Evolutionary conservation across 768 basidiomycete species (phyloP), one percentile per base, ranked within the genome.

Genomic region (Termitomyces sp.): DNA sequence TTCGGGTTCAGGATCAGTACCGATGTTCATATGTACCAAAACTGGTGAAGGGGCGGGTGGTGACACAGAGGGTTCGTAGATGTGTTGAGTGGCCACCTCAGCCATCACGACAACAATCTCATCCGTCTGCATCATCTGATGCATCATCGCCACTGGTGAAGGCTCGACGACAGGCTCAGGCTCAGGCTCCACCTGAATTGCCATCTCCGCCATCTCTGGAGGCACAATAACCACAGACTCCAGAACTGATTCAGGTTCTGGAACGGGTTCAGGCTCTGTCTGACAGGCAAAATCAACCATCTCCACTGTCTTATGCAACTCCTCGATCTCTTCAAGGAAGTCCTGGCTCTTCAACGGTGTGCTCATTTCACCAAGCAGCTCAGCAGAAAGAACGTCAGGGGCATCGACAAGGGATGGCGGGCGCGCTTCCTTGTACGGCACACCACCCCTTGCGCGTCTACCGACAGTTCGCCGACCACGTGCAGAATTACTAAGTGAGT

Each of bases 361-460:
- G 56, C 74, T 73, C 35, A 76, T 76, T 53, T 78, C 68, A 9
- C 41, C 79, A 73, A 62, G 51, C 45, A 91, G 70, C 63, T 88
- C 89, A 38, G 82, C 77, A 23, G 88, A 84, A 35, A 91, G 77
- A 7, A 86, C 82, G 61, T 87, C 88, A 0, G 89, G 88, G 16
- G 83, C 81, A 38, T 83, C 86, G 9, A 91, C 81, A 29, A 91
- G 71, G 0, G 86, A 89, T 22, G 83, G 73, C 15, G 89, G 88
- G 27, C 89, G 76, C 12, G 81, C 79, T 58, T 89, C 84, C 60
- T 85, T 84, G 72, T 79, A 88, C 6, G 87, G 81, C 29, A 81
- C 81, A 53, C 88, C 88, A 50, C 87, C 87, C 20, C 88, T 74
- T 7, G 75, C 65, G 41, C 86, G 77, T 33, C 86, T 78, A 35